phyloP scores from a whole-genome alignment of 2,329 filamentous ascomycete species.

The Colletotrichum simmondsii region DNA sequence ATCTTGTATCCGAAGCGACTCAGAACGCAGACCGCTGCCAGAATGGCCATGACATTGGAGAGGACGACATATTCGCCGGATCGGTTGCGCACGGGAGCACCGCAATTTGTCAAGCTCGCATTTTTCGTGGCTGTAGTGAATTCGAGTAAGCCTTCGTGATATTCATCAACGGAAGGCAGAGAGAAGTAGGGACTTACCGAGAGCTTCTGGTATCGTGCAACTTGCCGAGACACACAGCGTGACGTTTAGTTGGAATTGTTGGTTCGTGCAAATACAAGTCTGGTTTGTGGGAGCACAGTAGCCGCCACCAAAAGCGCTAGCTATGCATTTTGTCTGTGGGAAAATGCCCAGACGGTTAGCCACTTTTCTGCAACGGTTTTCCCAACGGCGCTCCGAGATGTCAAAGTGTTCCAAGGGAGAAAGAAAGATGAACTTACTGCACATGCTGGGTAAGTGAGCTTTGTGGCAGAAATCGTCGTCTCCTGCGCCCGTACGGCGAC shows the following conservation, averaged over 20 bases:
- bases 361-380: neutral
- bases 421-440: conserved; percentile 23
- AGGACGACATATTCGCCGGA: conserved; percentile 45
- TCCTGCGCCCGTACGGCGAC: conserved; percentile 17
- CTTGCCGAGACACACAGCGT: conserved; percentile 35
- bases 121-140: conserved; percentile 37
- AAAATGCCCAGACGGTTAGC: conserved; percentile 3
- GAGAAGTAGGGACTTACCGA: conserved; percentile 20
- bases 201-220: conserved; percentile 37
- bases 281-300: conserved; percentile 37
- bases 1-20: conserved; percentile 50
- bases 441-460: conserved; percentile 30
- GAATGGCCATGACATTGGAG: conserved; percentile 42
- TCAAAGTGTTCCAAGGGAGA: neutral
- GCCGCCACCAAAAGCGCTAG: conserved; percentile 20
- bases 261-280: conserved; percentile 38
- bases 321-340: conserved; percentile 26
- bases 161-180: neutral
- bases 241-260: conserved; percentile 34
- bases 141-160: neutral
- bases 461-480: neutral
- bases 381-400: neutral
- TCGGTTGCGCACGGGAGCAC: conserved; percentile 40
- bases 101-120: conserved; percentile 40
- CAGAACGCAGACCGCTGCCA: conserved; percentile 49